Conservation (phyloP, 192 early-diverging fungal species). For the Entomortierella lignicola region DNA sequence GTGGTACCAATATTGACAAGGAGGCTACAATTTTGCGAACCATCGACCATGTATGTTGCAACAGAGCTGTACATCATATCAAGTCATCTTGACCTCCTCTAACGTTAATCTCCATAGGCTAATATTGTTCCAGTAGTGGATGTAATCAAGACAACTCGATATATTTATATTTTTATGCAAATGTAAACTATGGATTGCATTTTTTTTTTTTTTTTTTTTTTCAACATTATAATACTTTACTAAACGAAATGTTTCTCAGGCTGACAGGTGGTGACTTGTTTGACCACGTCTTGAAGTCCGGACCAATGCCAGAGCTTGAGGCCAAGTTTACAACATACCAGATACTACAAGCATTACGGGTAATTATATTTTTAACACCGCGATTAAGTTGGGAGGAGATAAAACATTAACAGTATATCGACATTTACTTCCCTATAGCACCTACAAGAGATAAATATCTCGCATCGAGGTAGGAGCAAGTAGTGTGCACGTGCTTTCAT, state of each 20-base stretch:
- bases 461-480: conserved; percentile 80
- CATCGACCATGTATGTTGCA: conserved; percentile 66
- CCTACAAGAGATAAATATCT: conserved; percentile 83
- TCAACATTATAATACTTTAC: not conserved
- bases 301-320: conserved; percentile 80
- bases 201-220: too few species aligned
- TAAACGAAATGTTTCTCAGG: conserved; percentile 37
- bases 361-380: too few species aligned
- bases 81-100: not conserved
- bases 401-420: too few species aligned
- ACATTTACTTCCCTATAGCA: conserved; percentile 60
- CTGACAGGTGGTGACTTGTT: conserved; percentile 90
- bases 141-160: conserved; percentile 66
- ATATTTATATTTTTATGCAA: conserved; percentile 82
- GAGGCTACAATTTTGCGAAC: conserved; percentile 81
- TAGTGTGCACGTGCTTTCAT: conserved; percentile 15
- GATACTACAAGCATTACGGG: conserved; percentile 75
- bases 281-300: conserved; percentile 78
- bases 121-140: conserved; percentile 78
- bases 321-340: conserved; percentile 81
- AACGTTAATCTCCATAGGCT: conserved; percentile 28
- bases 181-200: conserved; percentile 39
- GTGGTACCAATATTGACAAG: conserved; percentile 78
- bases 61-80: too few species aligned
- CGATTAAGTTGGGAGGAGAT: too few species aligned